Base-by-base conservation (phyloP, 768 basidiomycete genomes). In the Harrya chromipes region DNA sequence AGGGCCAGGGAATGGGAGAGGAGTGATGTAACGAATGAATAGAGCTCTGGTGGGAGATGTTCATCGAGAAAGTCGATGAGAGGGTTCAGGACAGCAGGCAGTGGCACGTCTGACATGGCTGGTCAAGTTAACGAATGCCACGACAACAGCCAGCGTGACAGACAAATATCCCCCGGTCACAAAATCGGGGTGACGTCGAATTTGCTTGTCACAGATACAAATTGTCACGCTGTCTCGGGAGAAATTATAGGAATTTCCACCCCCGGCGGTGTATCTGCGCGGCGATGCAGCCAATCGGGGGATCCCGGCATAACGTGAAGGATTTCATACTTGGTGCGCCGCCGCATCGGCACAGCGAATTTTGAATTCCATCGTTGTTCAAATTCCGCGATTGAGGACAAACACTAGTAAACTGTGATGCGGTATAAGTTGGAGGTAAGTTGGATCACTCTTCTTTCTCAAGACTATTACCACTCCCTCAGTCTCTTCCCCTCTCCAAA, bases 1-100 rank as follows among this genome's bases (percentile, higher is more conserved):
- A 86, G 68, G 4, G 79, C 72, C 17, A 85, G 66, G 2, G 70
- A 53, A 57, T 85, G 75, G 2, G 83, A 78, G 37, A 85, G 53
- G 45, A 82, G 57, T 11, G 72, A 74, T 46, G 80, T 58, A 43
- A 82, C 53, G 24, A 84, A 62, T 14, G 72, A 72, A 63, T 80
- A 85, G 11, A 84, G 58, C 6, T 80, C 77, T 6, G 73, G 65
- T 10, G 87, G 85, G 1, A 90, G 72, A 37, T 60, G 68, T 9
- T 78, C 76, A 19, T 75, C 67, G 21, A 89, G 67, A 59, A 75
- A 83, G 6, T 75, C 62, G 34, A 90, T 73, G 2, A 82, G 29
- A 14, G 79, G 77, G 51, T 79, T 76, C 49, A 87, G 63, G 45
- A 82, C 63, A 20, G 66, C 70, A n/a, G 78, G 78, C 23, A 82